Base-by-base conservation (phyloP, 1,284 basidiomycete genomes). In the Coniferiporia weirii region DNA sequence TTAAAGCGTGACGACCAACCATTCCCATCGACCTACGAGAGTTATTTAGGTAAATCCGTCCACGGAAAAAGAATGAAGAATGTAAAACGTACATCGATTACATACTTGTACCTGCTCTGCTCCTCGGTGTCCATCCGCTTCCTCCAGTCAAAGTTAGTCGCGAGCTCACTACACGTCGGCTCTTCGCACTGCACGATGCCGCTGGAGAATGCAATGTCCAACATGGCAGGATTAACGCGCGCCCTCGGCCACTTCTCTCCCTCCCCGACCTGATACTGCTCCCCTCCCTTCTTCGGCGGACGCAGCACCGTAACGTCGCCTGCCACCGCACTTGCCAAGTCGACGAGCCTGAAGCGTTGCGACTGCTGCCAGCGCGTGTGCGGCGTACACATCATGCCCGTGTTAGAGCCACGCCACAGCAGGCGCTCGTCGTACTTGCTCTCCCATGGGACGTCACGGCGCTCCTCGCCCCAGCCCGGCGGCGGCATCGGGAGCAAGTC, bases 1-100 rank as follows among this genome's bases (percentile, higher is more conserved):
- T 85, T 85, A 70, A 88, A 89, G 1, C 87, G 79, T 35, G 82
- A 79, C 7, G 82, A 85, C 85, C 86, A 88, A 1, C 82, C 85
- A 64, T 89, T 85, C 1, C 86, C 86, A 64, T 88, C 83, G n/a
- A 82, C 70, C 81, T 83, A 59, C 7, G 34, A 36, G 22, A 15
- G 35, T 35, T 5, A 27, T 60, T 40, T 15, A 32, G 36, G 53
- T 36, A 34, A 38, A 9, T n/a, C 38, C 10, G 36, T n/a, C 8
- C 5, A 46, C 56, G n/a, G 10, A 45, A 44, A 35, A 32, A 7
- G 56, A 32, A 46, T 5, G 57, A 45, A 22, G 49, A 52, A 35
- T 32, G 54, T 55, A 40, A n/a, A 53, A 15, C 77, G 69, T 59
- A 86, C 81, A 66, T 87, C 85, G 32, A 87, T 68, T 48, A 87